These are phyloP conservation scores for Euphrasia arctica DNA, from an alignment of 305 asterid species.

Conservation along the genomic window DNA sequence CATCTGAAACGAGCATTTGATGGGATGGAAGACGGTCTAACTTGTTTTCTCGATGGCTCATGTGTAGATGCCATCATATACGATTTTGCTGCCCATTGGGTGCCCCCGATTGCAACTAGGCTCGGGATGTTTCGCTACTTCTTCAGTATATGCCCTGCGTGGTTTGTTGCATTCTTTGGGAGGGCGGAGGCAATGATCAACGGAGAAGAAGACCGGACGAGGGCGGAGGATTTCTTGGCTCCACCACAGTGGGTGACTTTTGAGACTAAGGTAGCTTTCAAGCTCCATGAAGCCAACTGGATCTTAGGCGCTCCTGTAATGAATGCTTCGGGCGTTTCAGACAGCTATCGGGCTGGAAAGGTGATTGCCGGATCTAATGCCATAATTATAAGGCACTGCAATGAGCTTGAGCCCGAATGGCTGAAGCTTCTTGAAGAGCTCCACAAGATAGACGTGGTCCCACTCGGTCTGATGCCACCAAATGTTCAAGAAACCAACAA, in stretches of 20 bases:
- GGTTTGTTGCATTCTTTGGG: slow-evolving; percentile 17
- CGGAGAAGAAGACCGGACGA: slow-evolving; percentile 23
- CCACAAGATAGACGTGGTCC: slow-evolving; percentile 23
- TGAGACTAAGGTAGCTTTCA: slow-evolving; percentile 27
- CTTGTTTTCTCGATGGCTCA: slow-evolving; percentile 24
- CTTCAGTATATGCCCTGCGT: slow-evolving; percentile 27
- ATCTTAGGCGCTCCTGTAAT: background rate
- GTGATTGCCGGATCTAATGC: slow-evolving; percentile 16
- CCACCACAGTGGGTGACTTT: slow-evolving; percentile 47
- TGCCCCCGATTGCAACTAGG: slow-evolving; percentile 14
- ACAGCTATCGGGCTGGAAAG: slow-evolving; percentile 19
- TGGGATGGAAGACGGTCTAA: slow-evolving; percentile 17
- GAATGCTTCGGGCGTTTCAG: slow-evolving; percentile 21
- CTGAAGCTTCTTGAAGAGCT: slow-evolving; percentile 20
- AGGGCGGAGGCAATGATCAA: background rate
- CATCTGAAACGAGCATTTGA: slow-evolving; percentile 45
- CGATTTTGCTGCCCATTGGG: slow-evolving; percentile 42
- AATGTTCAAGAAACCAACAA: background rate
- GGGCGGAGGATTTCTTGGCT: slow-evolving; percentile 36
- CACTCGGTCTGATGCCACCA: slow-evolving; percentile 41
- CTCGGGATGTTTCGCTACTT: slow-evolving; percentile 26
- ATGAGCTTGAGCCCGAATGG: slow-evolving; percentile 28
- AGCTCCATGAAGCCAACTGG: slow-evolving; percentile 23
- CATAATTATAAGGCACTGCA: slow-evolving; percentile 28
- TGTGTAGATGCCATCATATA: slow-evolving; percentile 34